phyloP scores from a whole-genome alignment of 331 rosid species.

The Rosa hybrid region DNA sequence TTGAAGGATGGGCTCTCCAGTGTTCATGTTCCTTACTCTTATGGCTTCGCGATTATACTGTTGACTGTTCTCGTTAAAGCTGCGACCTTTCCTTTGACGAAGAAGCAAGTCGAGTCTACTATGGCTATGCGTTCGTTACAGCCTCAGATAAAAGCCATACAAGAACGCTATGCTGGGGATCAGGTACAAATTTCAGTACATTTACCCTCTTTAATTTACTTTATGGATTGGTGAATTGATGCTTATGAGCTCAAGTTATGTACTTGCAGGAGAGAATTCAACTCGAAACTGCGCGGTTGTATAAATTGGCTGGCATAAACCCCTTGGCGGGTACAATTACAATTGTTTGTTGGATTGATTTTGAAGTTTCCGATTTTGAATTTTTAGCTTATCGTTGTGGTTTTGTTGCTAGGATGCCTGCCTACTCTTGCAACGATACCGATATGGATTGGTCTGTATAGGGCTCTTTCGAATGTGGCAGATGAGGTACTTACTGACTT shows the following conservation, averaged over 20 bases:
- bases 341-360: background rate
- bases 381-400: background rate
- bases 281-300: constrained; percentile 85
- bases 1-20: constrained; percentile 82
- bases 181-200: constrained; percentile 44
- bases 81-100: constrained; percentile 89
- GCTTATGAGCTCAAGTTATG: background rate
- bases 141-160: constrained; percentile 87
- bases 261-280: constrained; percentile 85
- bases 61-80: constrained; percentile 92
- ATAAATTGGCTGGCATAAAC: constrained; percentile 88
- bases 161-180: constrained; percentile 82
- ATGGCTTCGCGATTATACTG: constrained; percentile 94
- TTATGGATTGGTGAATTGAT: background rate
- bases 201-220: background rate
- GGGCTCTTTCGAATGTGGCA: constrained; percentile 97
- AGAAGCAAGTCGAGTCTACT: constrained; percentile 95
- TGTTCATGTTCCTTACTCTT: constrained; percentile 80
- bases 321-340: constrained; percentile 73
- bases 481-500: constrained; percentile 66
- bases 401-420: constrained; percentile 64
- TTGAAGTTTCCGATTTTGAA: background rate
- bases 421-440: constrained; percentile 93
- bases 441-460: constrained; percentile 91
- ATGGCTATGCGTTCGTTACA: constrained; percentile 92